These are phyloP conservation scores for Thalassiosira mediterranea DNA, from an alignment of 352 stramenopile species.

Conservation along the genomic window DNA sequence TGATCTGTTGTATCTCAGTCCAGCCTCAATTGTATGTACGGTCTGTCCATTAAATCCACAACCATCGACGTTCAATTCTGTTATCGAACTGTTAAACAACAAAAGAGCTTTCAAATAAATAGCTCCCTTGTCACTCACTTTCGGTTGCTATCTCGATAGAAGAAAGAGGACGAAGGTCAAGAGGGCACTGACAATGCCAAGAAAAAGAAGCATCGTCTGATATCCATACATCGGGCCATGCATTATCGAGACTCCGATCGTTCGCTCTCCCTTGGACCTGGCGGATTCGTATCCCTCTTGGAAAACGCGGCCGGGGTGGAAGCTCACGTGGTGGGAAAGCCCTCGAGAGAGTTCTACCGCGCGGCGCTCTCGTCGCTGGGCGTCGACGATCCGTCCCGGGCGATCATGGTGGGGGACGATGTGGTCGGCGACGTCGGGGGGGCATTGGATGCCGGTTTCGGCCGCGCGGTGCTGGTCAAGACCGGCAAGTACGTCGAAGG, in stretches of 20 bases:
- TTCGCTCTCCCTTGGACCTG: constrained; percentile 59
- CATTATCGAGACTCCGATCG: constrained; percentile 57
- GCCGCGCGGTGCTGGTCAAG: constrained; percentile 59
- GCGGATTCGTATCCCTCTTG: constrained; percentile 61
- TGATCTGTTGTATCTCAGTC: constrained; percentile 35
- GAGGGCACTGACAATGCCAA: constrained; percentile 8
- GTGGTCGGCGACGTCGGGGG: constrained; percentile 57
- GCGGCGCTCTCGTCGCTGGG: constrained; percentile 43
- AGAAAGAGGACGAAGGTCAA: not conserved
- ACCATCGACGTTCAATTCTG: constrained; percentile 21
- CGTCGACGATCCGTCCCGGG: constrained; percentile 29
- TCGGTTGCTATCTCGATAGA: not conserved
- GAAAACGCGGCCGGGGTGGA: constrained; percentile 37
- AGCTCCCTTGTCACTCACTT: constrained; percentile 17
- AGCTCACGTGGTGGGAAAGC: constrained; percentile 63
- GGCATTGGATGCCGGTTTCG: constrained; percentile 57
- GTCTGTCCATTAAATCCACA: constrained; percentile 16
- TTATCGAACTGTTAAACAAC: constrained; percentile 26
- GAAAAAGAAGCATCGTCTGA: constrained; percentile 39
- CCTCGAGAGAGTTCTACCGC: constrained; percentile 54
- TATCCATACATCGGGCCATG: constrained; percentile 62
- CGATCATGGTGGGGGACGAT: constrained; percentile 72
- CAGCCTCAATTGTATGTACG: constrained; percentile 23
- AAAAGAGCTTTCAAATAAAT: constrained; percentile 28
- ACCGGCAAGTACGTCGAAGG: constrained; percentile 65